Evolutionary conservation across 305 asterid genomes (phyloP).

Genomic region (Fraxinus sp.): DNA sequence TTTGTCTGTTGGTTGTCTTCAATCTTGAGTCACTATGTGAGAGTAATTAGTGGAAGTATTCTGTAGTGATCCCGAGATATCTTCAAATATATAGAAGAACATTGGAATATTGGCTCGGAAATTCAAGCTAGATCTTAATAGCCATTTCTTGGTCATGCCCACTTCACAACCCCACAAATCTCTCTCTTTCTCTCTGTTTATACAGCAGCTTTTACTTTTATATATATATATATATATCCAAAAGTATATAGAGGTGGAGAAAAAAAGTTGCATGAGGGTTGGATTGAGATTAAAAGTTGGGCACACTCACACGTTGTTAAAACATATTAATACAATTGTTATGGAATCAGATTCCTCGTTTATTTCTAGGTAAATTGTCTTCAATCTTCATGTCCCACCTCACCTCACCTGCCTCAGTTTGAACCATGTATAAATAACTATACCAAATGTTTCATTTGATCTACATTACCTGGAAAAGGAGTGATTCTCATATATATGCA

Average conservation of each 20-base stretch:
- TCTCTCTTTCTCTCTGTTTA: conserved; percentile 10
- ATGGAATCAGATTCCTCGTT: conserved; percentile 46
- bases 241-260: conserved; percentile 18
- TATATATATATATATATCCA: not conserved
- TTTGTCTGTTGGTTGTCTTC: conserved; percentile 33
- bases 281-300: conserved; percentile 38
- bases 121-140: conserved; percentile 32
- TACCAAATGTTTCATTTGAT: not conserved
- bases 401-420: not conserved
- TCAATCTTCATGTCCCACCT: not conserved
- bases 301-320: conserved; percentile 24
- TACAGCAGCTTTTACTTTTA: conserved; percentile 34
- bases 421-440: not conserved
- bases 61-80: conserved; percentile 41
- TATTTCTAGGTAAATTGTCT: conserved; percentile 13
- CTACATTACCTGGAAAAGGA: not conserved
- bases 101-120: conserved; percentile 35
- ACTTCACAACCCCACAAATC: not conserved
- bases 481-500: not conserved
- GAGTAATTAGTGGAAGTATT: conserved; percentile 26
- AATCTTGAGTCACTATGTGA: not conserved
- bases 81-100: not conserved
- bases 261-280: conserved; percentile 14
- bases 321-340: conserved; percentile 23
- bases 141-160: not conserved